These are phyloP conservation scores for Leavenworthia alabamica DNA, from an alignment of 345 rosid genomes.

Conservation along the genomic window DNA sequence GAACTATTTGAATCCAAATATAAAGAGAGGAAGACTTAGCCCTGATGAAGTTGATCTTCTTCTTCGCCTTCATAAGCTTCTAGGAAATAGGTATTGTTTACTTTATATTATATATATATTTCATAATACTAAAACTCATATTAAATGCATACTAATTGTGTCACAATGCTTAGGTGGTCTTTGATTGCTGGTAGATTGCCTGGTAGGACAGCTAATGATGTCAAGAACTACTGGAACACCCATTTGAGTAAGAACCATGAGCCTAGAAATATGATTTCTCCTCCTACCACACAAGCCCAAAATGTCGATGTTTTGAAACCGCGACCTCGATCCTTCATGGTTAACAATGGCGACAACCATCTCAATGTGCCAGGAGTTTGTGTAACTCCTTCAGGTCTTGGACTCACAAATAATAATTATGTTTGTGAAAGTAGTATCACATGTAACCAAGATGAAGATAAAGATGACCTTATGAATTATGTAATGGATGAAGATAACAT, in stretches of 20 bases:
- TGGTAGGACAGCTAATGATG: constrained; percentile 47
- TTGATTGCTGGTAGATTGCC: constrained; percentile 50
- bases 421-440: constrained; percentile 1
- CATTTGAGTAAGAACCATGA: constrained; percentile 38
- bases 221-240: constrained; percentile 53
- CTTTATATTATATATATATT: neutral
- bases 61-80: neutral
- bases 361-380: neutral
- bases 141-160: neutral
- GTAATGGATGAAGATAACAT: neutral
- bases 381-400: neutral
- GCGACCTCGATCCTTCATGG: constrained; percentile 24
- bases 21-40: constrained; percentile 42
- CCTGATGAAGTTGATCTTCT: constrained; percentile 56
- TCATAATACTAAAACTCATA: neutral
- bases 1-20: constrained; percentile 51
- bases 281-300: neutral
- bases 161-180: constrained; percentile 36
- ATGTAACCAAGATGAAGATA: neutral
- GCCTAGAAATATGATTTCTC: neutral
- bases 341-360: neutral
- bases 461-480: neutral
- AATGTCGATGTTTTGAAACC: constrained; percentile 21
- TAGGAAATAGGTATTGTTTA: constrained; percentile 37
- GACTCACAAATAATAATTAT: neutral